phyloP scores from a whole-genome alignment of 805 yeast species.

The Barnettozyma populi region DNA sequence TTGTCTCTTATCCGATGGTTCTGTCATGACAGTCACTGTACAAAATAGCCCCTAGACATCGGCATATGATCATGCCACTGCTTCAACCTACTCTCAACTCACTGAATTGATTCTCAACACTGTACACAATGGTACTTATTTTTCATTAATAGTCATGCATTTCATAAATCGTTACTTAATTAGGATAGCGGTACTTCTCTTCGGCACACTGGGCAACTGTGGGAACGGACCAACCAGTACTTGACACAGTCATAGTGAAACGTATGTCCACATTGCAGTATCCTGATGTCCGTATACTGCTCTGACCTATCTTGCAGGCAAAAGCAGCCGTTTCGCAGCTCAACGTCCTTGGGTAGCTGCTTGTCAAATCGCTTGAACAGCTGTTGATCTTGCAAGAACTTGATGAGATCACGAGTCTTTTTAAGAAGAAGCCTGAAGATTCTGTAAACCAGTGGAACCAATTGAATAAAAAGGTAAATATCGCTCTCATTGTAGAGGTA shows the following conservation, averaged over 20 bases:
- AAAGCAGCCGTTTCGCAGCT: constrained; percentile 15
- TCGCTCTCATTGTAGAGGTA: constrained; percentile 3
- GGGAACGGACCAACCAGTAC: constrained; percentile 21
- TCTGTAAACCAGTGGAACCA: constrained; percentile 18
- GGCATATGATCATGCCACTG: too few species aligned
- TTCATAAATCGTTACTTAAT: background rate
- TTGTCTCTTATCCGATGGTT: too few species aligned
- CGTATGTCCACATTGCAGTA: constrained; percentile 14
- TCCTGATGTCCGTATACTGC: constrained; percentile 8
- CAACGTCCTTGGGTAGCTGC: background rate
- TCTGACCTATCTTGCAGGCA: constrained; percentile 11
- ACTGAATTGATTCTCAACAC: too few species aligned
- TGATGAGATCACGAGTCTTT: constrained; percentile 16
- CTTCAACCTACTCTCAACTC: too few species aligned
- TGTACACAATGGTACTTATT: too few species aligned
- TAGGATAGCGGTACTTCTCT: background rate
- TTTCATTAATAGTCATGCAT: background rate
- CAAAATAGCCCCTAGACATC: too few species aligned
- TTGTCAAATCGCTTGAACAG: constrained; percentile 7
- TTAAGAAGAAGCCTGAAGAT: constrained; percentile 17
- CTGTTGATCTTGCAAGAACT: constrained; percentile 9
- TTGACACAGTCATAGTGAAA: constrained; percentile 23
- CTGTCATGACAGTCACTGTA: too few species aligned
- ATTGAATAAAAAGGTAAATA: constrained; percentile 12
- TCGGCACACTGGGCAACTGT: constrained; percentile 22